phyloP scores from a whole-genome alignment of 1,284 basidiomycete species.

The Naganishia liquefaciens region DNA sequence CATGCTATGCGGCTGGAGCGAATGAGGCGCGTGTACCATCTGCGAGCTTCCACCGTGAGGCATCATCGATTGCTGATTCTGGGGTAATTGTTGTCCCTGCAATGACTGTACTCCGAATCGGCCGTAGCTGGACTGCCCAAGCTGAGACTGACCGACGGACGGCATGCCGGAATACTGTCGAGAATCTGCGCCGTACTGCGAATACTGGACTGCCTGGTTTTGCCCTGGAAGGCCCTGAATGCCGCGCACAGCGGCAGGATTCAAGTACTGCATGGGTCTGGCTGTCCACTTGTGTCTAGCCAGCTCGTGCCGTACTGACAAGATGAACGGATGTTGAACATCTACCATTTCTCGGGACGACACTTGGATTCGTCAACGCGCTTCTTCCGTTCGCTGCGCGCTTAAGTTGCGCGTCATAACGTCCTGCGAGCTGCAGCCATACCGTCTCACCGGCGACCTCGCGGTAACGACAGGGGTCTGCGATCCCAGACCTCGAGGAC shows the following conservation, averaged over 20 bases:
- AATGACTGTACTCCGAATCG: constrained; percentile 8
- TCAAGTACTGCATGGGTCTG: constrained; percentile 12
- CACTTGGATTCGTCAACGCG: constrained; percentile 26
- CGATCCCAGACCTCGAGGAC: too few species aligned
- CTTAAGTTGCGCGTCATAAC: neutral
- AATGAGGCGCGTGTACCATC: constrained; percentile 1
- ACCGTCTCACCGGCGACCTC: too few species aligned
- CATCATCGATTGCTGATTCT: constrained; percentile 10
- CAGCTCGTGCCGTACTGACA: neutral
- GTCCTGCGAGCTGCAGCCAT: neutral
- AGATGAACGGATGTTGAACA: constrained; percentile 8
- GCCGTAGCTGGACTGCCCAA: constrained; percentile 10
- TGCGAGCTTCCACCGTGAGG: constrained; percentile 2
- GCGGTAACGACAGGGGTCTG: too few species aligned
- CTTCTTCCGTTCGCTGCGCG: neutral
- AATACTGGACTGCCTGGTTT: constrained; percentile 5
- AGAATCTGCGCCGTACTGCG: constrained; percentile 9
- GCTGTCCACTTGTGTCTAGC: too few species aligned
- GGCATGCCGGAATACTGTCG: constrained; percentile 21
- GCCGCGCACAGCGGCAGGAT: neutral
- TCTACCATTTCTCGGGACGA: constrained; percentile 4
- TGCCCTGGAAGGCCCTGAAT: constrained; percentile 7
- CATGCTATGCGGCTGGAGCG: constrained; percentile 22
- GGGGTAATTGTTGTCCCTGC: constrained; percentile 8
- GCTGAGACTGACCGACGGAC: constrained; percentile 18